phyloP scores from a whole-genome alignment of 305 asterid species.

The Fraxinus sp. region DNA sequence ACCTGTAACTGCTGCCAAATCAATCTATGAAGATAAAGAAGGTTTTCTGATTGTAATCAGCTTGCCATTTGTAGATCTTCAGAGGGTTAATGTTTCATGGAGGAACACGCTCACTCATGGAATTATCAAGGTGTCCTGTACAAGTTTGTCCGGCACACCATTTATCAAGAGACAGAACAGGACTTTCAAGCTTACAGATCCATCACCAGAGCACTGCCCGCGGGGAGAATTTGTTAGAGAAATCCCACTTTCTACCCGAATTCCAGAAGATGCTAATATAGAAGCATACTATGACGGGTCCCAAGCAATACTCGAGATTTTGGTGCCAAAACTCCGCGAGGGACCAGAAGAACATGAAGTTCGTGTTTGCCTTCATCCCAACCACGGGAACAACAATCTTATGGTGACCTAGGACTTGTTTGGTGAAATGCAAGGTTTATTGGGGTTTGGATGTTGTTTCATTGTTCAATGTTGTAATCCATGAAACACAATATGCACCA shows the following conservation, averaged over 20 bases:
- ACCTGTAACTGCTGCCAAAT: slow-evolving; percentile 50
- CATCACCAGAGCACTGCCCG: slow-evolving; percentile 52
- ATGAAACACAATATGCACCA: neutral
- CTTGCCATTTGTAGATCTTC: slow-evolving; percentile 49
- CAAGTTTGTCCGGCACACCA: slow-evolving; percentile 37
- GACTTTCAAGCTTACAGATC: slow-evolving; percentile 44
- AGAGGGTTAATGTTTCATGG: slow-evolving; percentile 51
- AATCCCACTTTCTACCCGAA: slow-evolving; percentile 46
- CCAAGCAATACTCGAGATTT: slow-evolving; percentile 43
- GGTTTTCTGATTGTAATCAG: slow-evolving; percentile 42
- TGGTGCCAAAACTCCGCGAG: slow-evolving; percentile 50
- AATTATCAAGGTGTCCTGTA: slow-evolving; percentile 42
- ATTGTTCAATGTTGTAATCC: slow-evolving; percentile 16
- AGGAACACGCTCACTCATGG: slow-evolving; percentile 47
- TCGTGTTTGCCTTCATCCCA: slow-evolving; percentile 49
- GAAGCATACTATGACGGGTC: slow-evolving; percentile 48
- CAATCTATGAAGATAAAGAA: slow-evolving; percentile 45
- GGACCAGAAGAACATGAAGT: slow-evolving; percentile 59
- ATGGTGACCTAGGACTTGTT: slow-evolving; percentile 34
- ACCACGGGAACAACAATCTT: slow-evolving; percentile 39
- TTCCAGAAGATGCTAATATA: slow-evolving; percentile 52
- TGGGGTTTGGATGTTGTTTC: slow-evolving; percentile 19
- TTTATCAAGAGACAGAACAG: slow-evolving; percentile 43
- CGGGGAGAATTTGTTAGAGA: slow-evolving; percentile 49
- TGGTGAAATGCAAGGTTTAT: neutral